phyloP scores from a whole-genome alignment of 2,329 filamentous ascomycete species.

The Dothideomycetes sp. region DNA sequence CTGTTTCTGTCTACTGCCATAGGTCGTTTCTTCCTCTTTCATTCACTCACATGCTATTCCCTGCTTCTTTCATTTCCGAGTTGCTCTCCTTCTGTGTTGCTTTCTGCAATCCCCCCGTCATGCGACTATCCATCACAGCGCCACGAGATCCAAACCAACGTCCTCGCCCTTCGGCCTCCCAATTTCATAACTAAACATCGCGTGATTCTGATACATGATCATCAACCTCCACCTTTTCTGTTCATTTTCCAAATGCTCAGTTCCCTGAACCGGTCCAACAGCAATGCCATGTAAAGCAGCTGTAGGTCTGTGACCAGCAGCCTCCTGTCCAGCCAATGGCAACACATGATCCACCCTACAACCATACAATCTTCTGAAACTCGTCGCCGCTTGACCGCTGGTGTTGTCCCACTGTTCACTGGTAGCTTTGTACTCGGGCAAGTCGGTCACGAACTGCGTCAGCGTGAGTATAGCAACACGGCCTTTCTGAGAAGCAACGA shows the following conservation, averaged over 20 bases:
- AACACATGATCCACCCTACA: conserved; percentile 50
- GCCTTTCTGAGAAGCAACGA: conserved; percentile 58
- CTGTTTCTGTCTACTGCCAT: no score
- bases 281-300: conserved; percentile 58
- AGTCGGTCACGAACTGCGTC: conserved; percentile 31
- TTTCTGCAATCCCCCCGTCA: no score
- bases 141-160: neutral
- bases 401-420: no score
- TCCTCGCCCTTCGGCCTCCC: conserved; percentile 19
- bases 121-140: neutral
- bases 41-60: no score
- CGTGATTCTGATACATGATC: conserved; percentile 62
- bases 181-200: conserved; percentile 63
- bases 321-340: conserved; percentile 47
- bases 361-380: conserved; percentile 31
- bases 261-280: conserved; percentile 52
- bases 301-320: conserved; percentile 33
- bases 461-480: conserved; percentile 54
- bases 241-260: conserved; percentile 22
- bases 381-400: conserved; percentile 30
- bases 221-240: conserved; percentile 56
- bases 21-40: no score
- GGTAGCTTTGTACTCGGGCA: neutral
- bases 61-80: no score
- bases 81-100: no score